A percentile compares a stretch with the other conserved stretches of the same genome.
phyloP scores from a whole-genome alignment of 2,329 filamentous ascomycete genomes.

The Ophiostoma sp. region DNA sequence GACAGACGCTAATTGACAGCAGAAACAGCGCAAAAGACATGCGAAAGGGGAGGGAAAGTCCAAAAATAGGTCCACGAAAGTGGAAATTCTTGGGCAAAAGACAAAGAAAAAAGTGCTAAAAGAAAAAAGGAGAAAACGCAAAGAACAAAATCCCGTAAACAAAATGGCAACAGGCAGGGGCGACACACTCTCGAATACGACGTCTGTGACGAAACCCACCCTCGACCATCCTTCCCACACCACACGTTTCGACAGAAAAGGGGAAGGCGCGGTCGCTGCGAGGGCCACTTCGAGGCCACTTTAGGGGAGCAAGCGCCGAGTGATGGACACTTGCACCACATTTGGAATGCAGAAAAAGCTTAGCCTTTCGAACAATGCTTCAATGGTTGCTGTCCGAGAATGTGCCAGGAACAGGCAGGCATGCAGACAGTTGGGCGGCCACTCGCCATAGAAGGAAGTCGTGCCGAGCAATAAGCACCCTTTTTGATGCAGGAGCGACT shows the following conservation, averaged over 20 bases:
- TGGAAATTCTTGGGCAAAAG: neutral
- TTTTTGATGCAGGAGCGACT: neutral
- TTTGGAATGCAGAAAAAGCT: conserved; percentile 13
- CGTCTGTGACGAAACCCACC: conserved; percentile 2
- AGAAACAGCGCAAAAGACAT: neutral
- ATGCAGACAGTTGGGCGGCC: neutral
- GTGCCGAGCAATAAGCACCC: neutral
- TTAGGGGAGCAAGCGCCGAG: neutral
- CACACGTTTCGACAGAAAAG: conserved; percentile 18
- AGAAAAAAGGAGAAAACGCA: neutral
- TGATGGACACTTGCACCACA: neutral
- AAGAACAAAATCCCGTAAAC: neutral
- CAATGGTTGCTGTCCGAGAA: neutral
- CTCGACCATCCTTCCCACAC: neutral
- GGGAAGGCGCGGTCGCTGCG: conserved; percentile 9
- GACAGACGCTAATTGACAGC: neutral
- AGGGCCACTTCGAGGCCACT: neutral
- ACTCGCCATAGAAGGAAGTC: neutral
- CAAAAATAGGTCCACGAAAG: conserved; percentile 6
- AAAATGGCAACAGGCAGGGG: conserved; percentile 10
- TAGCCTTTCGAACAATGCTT: conserved; percentile 1
- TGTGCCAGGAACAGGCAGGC: conserved; percentile 7
- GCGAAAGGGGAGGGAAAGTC: neutral
- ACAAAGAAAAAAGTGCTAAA: neutral
- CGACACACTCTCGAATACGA: conserved; percentile 7